phyloP scores from a whole-genome alignment of 2,329 filamentous ascomycete genomes.

The Nothophaeocryptopus gaeumannii region DNA sequence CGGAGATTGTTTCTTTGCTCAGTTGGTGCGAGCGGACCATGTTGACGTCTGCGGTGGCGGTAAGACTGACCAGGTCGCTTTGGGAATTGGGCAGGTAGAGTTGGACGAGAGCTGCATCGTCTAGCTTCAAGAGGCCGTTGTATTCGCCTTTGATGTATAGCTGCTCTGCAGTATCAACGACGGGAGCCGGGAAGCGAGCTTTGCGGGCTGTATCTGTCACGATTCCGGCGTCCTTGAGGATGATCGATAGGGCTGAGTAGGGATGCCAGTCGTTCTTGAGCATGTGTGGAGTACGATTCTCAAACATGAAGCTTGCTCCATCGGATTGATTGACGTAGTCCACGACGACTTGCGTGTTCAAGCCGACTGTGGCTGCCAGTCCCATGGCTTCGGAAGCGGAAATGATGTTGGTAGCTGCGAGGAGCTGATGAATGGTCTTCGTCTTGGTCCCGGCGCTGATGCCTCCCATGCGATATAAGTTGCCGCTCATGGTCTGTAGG shows the following conservation, averaged over 20 bases:
- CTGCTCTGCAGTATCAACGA: slow-evolving; percentile 63
- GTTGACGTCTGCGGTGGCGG: slow-evolving; percentile 37
- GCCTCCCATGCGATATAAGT: slow-evolving; percentile 58
- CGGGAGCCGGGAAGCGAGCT: slow-evolving; percentile 57
- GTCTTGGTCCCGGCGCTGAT: slow-evolving; percentile 55
- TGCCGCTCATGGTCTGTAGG: slow-evolving; percentile 64
- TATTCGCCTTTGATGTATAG: slow-evolving; percentile 60
- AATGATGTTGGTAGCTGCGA: slow-evolving; percentile 59
- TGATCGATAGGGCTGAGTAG: slow-evolving; percentile 46
- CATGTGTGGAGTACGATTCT: slow-evolving; percentile 54
- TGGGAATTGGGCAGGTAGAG: slow-evolving; percentile 45
- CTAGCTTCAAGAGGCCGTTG: slow-evolving; percentile 55
- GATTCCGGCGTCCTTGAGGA: slow-evolving; percentile 55
- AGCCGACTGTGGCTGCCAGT: slow-evolving; percentile 52
- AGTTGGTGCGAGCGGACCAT: slow-evolving; percentile 36
- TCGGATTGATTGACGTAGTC: slow-evolving; percentile 46
- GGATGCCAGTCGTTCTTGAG: slow-evolving; percentile 52
- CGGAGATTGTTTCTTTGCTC: slow-evolving; percentile 36
- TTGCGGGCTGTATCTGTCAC: slow-evolving; percentile 64
- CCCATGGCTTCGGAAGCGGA: slow-evolving; percentile 57
- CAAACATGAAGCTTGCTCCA: slow-evolving; percentile 55
- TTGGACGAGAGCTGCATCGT: slow-evolving; percentile 57
- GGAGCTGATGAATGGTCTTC: slow-evolving; percentile 58
- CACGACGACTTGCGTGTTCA: slow-evolving; percentile 51
- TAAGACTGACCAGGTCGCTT: slow-evolving; percentile 33